Conservation (phyloP, 1,139 yeast species). For the Suhomyces terraborum region DNA sequence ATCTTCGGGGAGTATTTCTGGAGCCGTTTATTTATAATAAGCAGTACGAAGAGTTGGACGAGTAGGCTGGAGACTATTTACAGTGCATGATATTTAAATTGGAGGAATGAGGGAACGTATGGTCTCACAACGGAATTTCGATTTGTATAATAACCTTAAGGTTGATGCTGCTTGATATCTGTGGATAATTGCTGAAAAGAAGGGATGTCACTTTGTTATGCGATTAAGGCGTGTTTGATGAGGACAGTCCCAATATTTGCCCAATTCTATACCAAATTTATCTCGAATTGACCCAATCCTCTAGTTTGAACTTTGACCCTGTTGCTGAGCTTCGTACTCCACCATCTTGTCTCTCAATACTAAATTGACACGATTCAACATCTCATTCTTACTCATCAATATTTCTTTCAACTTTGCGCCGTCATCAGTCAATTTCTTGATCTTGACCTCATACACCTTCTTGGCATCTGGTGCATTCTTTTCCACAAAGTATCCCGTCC, state of each 20-base stretch:
- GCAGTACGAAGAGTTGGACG: constrained; percentile 11
- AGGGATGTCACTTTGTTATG: no score
- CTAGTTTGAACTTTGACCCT: background rate
- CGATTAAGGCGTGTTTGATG: no score
- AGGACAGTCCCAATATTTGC: no score
- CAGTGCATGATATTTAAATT: no score
- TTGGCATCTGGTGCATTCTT: constrained; percentile 70
- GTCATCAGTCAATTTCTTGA: constrained; percentile 71
- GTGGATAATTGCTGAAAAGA: no score
- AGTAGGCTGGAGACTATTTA: background rate
- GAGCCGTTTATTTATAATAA: constrained; percentile 57
- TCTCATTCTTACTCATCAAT: constrained; percentile 63
- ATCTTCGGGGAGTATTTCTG: constrained; percentile 46
- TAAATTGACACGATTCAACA: constrained; percentile 53
- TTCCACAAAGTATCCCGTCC: constrained; percentile 94
- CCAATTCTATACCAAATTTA: no score
- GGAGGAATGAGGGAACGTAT: background rate
- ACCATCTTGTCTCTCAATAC: constrained; percentile 50
- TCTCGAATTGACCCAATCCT: no score
- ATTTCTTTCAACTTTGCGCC: constrained; percentile 73
- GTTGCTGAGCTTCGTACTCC: constrained; percentile 43
- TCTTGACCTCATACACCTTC: constrained; percentile 72
- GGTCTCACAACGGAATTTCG: no score
- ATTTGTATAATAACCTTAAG: no score
- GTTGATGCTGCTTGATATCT: no score